These are phyloP conservation scores for Aspergillus asperescens DNA, from an alignment of 495 filamentous ascomycete species.

Conservation along the genomic window DNA sequence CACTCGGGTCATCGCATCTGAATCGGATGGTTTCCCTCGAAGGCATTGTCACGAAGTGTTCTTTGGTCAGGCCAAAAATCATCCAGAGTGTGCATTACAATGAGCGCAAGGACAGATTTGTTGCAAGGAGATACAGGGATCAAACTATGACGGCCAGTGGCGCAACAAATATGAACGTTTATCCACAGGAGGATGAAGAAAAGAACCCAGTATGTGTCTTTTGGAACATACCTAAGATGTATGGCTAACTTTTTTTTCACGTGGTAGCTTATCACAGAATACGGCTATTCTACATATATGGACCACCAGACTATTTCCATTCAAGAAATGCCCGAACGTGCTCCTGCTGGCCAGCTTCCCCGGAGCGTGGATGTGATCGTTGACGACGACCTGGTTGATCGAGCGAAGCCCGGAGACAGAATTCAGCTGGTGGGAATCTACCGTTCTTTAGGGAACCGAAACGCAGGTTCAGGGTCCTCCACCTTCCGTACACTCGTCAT, in stretches of 20 bases:
- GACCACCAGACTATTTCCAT: constrained; percentile 98
- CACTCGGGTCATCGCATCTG: constrained; percentile 77
- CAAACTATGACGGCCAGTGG: constrained; percentile 94
- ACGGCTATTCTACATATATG: constrained; percentile 89
- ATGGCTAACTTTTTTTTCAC: constrained; percentile 10
- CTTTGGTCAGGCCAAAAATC: constrained; percentile 90
- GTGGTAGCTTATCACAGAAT: constrained; percentile 75
- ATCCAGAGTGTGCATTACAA: constrained; percentile 97
- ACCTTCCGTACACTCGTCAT: constrained; percentile 90
- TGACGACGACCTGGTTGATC: constrained; percentile 95
- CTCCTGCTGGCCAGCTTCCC: constrained; percentile 91
- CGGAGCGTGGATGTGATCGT: constrained; percentile 96
- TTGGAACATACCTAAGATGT: neutral
- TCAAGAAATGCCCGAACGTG: constrained; percentile 98
- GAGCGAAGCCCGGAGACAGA: constrained; percentile 89
- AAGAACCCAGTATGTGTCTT: constrained; percentile 52
- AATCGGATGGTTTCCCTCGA: constrained; percentile 97
- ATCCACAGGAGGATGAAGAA: constrained; percentile 91
- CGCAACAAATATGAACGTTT: constrained; percentile 79
- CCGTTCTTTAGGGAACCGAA: constrained; percentile 87
- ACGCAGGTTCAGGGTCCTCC: constrained; percentile 77
- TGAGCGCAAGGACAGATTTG: constrained; percentile 76
- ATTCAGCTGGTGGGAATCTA: constrained; percentile 95
- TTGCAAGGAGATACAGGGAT: constrained; percentile 82
- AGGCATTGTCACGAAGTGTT: constrained; percentile 95